These are phyloP conservation scores for Penicillium polonicum DNA, from an alignment of 2,329 filamentous ascomycete genomes.

Conservation along the genomic window DNA sequence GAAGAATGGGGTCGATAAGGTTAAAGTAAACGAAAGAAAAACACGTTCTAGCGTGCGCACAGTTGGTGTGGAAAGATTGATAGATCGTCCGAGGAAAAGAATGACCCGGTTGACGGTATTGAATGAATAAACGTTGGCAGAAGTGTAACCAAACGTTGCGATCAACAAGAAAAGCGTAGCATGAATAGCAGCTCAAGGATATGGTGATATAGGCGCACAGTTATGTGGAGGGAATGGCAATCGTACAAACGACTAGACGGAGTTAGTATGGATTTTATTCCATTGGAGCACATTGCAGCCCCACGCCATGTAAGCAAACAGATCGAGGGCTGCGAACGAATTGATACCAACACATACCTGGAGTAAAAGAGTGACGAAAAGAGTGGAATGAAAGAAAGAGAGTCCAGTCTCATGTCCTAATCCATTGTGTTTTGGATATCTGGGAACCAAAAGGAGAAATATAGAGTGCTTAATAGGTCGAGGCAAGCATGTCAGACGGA, in stretches of 20 bases:
- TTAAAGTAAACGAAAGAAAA: slow-evolving; percentile 2
- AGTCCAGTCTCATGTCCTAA: slow-evolving; percentile 12
- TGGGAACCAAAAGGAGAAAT: neutral
- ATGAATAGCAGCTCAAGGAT: neutral
- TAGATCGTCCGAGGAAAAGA: slow-evolving; percentile 3
- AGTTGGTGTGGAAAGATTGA: slow-evolving; percentile 8
- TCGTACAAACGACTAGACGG: neutral
- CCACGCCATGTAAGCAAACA: neutral
- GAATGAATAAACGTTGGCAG: slow-evolving; percentile 2
- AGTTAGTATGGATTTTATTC: neutral
- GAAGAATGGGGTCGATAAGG: slow-evolving; percentile 4
- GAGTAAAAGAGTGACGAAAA: slow-evolving; percentile 16
- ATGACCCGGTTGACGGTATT: slow-evolving; percentile 2
- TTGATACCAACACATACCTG: slow-evolving; percentile 15
- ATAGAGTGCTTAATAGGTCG: slow-evolving; percentile 7
- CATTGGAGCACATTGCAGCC: neutral
- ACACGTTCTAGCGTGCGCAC: slow-evolving; percentile 19
- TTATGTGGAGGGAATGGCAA: neutral
- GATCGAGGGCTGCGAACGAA: neutral
- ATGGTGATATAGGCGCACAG: neutral
- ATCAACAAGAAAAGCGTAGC: neutral
- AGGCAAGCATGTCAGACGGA: slow-evolving; percentile 10
- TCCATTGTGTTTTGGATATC: slow-evolving; percentile 20
- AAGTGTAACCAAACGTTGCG: neutral
- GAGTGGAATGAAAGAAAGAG: slow-evolving; percentile 2